Conservation (phyloP, 2,329 filamentous ascomycete species). For the Aotearoamyces nothofagi region DNA sequence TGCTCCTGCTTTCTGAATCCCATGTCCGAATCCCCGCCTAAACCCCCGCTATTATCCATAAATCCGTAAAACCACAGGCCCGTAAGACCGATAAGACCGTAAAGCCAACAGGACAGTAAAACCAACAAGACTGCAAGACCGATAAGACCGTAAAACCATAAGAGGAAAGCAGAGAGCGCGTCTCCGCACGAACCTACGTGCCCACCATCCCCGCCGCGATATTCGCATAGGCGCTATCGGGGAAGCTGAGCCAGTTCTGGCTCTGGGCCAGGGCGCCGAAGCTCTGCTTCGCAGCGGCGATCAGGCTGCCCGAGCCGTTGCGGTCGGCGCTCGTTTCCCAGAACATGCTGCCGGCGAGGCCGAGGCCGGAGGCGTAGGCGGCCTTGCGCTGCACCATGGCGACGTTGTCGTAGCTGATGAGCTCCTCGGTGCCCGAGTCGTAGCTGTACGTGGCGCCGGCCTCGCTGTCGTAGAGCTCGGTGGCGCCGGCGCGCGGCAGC, state of each 20-base stretch:
- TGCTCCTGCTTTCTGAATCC: no score
- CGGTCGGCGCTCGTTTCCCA: conserved; percentile 67
- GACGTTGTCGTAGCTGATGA: conserved; percentile 60
- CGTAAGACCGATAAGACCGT: no score
- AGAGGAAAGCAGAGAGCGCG: no score
- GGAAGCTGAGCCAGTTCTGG: conserved; percentile 35
- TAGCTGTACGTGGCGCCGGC: conserved; percentile 58
- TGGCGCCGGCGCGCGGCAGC: conserved; percentile 46
- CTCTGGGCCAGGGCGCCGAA: conserved; percentile 28
- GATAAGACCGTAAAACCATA: no score
- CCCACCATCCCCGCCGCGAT: conserved; percentile 24
- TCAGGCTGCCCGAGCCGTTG: conserved; percentile 41
- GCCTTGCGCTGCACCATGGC: conserved; percentile 46
- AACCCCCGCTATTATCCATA: no score
- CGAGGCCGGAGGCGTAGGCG: conserved; percentile 42
- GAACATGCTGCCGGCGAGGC: conserved; percentile 69
- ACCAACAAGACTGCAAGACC: no score
- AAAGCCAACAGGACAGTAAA: no score
- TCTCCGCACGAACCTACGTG: no score
- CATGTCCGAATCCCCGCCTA: no score
- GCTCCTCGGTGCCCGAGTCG: conserved; percentile 38
- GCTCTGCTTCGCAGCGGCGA: conserved; percentile 27
- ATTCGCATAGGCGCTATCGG: conserved; percentile 39
- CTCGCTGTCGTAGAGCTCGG: conserved; percentile 38
- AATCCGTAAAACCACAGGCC: no score